Percentiles rank a stretch among this genome's conserved stretches.
Conservation (phyloP, 176 grass and related monocot genomes). For the Oryza brachyantha region DNA sequence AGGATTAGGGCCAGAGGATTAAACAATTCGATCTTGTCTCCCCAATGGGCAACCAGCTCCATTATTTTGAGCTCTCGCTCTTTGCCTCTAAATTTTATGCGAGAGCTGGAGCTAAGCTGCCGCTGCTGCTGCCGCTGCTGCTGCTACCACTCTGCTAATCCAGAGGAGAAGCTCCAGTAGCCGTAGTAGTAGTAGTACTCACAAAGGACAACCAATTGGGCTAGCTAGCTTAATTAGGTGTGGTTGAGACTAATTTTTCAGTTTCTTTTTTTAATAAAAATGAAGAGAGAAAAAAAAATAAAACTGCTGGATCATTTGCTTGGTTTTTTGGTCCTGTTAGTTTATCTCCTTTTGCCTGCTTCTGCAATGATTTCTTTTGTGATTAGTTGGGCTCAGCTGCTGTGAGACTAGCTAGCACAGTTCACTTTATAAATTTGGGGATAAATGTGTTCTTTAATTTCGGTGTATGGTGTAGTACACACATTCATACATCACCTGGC, state of each 20-base stretch:
- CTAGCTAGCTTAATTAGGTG: constrained; percentile 2
- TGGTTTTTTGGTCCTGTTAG: constrained; percentile 20
- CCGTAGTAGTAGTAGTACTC: neutral
- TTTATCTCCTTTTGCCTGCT: constrained; percentile 28
- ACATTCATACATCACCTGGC: constrained; percentile 44
- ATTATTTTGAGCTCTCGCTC: constrained; percentile 64
- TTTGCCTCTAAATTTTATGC: constrained; percentile 44
- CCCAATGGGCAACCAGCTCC: constrained; percentile 57
- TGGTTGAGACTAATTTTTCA: constrained; percentile 16
- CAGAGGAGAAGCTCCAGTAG: neutral
- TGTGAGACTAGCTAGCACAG: constrained; percentile 28
- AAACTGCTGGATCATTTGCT: constrained; percentile 9
- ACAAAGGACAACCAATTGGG: constrained; percentile 34
- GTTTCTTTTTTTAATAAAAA: neutral
- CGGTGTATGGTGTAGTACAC: constrained; percentile 20
- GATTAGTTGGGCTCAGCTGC: constrained; percentile 48
- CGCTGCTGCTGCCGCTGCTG: neutral
- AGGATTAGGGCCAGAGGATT: constrained; percentile 48
- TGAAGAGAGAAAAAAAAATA: too few relatives aligned
- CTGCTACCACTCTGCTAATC: neutral
- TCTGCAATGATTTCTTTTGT: constrained; percentile 44
- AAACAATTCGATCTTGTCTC: constrained; percentile 54
- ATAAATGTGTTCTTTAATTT: constrained; percentile 19
- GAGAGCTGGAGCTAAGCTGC: neutral
- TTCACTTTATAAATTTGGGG: constrained; percentile 35